phyloP scores from a whole-genome alignment of 2,329 filamentous ascomycete species.

The Blastomyces percursus region DNA sequence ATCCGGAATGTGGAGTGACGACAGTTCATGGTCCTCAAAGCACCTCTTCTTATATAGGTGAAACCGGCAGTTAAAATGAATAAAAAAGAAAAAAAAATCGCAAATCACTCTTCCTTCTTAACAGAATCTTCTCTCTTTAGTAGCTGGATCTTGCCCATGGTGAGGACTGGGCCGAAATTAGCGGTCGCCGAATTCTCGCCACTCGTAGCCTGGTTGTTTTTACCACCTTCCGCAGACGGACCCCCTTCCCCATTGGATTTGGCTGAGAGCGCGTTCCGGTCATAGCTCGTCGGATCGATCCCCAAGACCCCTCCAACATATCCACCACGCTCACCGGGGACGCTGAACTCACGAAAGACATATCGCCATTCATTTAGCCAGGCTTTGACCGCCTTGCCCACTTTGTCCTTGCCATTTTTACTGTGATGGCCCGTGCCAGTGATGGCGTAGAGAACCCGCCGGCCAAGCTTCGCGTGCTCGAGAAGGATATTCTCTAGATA shows the following conservation, averaged over 20 bases:
- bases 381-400: slow-evolving; percentile 80
- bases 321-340: slow-evolving; percentile 82
- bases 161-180: slow-evolving; percentile 22
- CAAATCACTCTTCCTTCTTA: slow-evolving; percentile 3
- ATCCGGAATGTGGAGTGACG: neutral
- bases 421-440: slow-evolving; percentile 95
- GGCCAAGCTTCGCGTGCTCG: slow-evolving; percentile 61
- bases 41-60: neutral
- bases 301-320: slow-evolving; percentile 56
- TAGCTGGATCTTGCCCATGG: slow-evolving; percentile 36
- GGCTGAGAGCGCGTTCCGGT: slow-evolving; percentile 32
- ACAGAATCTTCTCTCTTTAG: slow-evolving; percentile 35
- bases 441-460: slow-evolving; percentile 79
- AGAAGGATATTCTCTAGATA: slow-evolving; percentile 82
- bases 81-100: neutral
- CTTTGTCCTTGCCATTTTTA: slow-evolving; percentile 98
- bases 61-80: neutral
- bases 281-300: slow-evolving; percentile 51
- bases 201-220: slow-evolving; percentile 17
- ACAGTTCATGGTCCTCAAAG: neutral
- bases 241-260: slow-evolving; percentile 22
- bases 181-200: slow-evolving; percentile 18
- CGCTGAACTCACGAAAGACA: slow-evolving; percentile 89
- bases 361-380: slow-evolving; percentile 96
- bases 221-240: slow-evolving; percentile 15